phyloP scores from a whole-genome alignment of 2,329 filamentous ascomycete genomes.

The Diaporthe vexans region DNA sequence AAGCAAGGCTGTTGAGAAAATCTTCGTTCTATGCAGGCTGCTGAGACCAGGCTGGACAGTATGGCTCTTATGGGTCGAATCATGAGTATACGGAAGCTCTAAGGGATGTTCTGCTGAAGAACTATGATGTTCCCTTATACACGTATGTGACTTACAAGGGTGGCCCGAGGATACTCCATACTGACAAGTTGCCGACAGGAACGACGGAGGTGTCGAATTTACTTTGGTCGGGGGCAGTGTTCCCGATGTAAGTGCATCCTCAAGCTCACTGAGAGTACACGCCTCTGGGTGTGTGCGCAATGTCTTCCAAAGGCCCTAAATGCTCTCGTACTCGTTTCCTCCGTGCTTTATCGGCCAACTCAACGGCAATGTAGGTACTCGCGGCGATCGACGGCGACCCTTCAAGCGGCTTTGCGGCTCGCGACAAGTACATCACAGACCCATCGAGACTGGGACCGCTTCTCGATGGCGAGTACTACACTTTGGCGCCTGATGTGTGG shows the following conservation, averaged over 20 bases:
- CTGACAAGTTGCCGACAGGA: conserved; percentile 43
- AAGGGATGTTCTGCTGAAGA: conserved; percentile 56
- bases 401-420: conserved; percentile 54
- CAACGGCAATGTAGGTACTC: conserved; percentile 47
- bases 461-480: conserved; percentile 65
- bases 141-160: conserved; percentile 48
- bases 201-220: conserved; percentile 60
- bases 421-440: conserved; percentile 59
- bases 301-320: not conserved
- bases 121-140: conserved; percentile 61
- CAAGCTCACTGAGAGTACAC: not conserved
- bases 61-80: conserved; percentile 62
- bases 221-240: conserved; percentile 60
- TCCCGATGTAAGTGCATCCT: conserved; percentile 48
- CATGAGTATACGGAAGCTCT: conserved; percentile 59
- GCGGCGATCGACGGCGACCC: conserved; percentile 63
- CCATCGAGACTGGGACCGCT: conserved; percentile 58
- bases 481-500: conserved; percentile 60
- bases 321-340: not conserved
- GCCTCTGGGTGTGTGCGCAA: too few relatives aligned
- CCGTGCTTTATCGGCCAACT: too few relatives aligned
- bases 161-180: not conserved
- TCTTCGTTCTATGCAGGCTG: too few relatives aligned
- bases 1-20: not conserved
- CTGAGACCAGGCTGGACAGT: conserved; percentile 44